Base-by-base conservation (phyloP, 208 protist genomes). In the Acanthamoeba polyphaga region DNA sequence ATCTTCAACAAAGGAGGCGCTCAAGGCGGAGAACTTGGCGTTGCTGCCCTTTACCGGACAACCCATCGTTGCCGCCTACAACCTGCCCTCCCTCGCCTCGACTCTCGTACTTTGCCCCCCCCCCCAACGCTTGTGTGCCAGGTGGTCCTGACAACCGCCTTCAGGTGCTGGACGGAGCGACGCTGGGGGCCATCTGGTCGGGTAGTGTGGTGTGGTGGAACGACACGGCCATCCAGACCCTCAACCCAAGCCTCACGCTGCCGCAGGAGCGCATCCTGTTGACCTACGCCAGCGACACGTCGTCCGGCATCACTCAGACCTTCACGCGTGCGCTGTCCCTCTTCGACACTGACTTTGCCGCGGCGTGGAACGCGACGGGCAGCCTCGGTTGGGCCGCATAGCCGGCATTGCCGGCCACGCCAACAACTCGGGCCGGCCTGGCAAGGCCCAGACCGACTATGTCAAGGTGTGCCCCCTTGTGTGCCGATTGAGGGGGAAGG, bases 191-290 rank as follows among this genome's bases (percentile, higher is more conserved):
- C 3, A 84, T 84, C 74, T 84, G 74, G 74, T 9, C 24, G 17
- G 74, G 74, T 43, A 13, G 15, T 15, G 27, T 84, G 22, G 22
- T 53, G 74, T 84, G 74, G 74, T 84, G 76, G 76, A 84, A 84
- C 46, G 76, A 84, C 46, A 58, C 76, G 76, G 34, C 76, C 43
- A 84, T 84, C 43, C 8, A 24, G 43, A 32, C 76, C n/a, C 76
- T 84, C 76, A 84, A 84, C 76, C 76, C 76, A 1, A 22, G 22
- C 76, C 24, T 32, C 34, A n/a, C 76, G 22, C 46, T 84, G 19
- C 76, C 76, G 0, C 8, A 27, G 9, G 19, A 84, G 19, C 76
- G 38, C 76, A 84, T 84, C 43, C 76, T 49, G 76, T 46, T 84
- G 32, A 22, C 76, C 43, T 84, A 84, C 76, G 76, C 76, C 34